A percentile compares a stretch with the other conserved stretches of the same genome.
Evolutionary conservation across 768 basidiomycete genomes (phyloP).

Genomic region (Mrakia hoshinonis): DNA sequence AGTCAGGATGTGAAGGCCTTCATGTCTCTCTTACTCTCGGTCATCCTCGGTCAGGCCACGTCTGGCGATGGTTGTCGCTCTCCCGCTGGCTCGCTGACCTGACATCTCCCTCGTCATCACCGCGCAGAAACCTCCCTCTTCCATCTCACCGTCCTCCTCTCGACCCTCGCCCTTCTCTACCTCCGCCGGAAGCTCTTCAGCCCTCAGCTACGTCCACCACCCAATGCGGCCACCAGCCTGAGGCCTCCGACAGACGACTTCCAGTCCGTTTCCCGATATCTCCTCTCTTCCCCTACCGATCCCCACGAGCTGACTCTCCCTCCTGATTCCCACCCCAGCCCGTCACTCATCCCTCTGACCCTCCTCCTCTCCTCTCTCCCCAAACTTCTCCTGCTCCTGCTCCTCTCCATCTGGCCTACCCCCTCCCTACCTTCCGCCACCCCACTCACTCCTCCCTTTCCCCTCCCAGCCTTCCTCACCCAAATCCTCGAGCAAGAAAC

Average conservation of each 20-base stretch:
- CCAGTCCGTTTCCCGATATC: slow-evolving; percentile 30
- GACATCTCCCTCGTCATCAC: too few relatives aligned
- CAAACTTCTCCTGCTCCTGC: slow-evolving; percentile 37
- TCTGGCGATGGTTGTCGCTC: too few relatives aligned
- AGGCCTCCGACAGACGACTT: slow-evolving; percentile 35
- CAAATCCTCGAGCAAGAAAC: slow-evolving; percentile 11
- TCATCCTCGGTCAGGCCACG: background rate
- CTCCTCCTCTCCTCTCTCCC: slow-evolving; percentile 38
- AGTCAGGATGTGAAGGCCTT: background rate
- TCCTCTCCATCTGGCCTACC: slow-evolving; percentile 37
- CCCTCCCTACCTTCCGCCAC: background rate
- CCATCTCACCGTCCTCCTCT: background rate
- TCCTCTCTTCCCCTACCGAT: background rate
- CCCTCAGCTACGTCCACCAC: background rate
- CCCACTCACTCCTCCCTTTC: background rate
- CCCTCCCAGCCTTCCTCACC: background rate
- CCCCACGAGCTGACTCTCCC: background rate
- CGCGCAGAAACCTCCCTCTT: slow-evolving; percentile 1
- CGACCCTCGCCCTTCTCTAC: background rate
- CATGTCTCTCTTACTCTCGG: background rate
- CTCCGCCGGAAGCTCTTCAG: background rate
- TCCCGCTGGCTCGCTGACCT: too few relatives aligned
- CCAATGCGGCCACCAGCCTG: slow-evolving; percentile 25
- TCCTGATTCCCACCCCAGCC: background rate
- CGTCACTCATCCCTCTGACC: slow-evolving; percentile 35